Conservation (phyloP, 2,329 filamentous ascomycete species). For the Colletotrichum navitas region DNA sequence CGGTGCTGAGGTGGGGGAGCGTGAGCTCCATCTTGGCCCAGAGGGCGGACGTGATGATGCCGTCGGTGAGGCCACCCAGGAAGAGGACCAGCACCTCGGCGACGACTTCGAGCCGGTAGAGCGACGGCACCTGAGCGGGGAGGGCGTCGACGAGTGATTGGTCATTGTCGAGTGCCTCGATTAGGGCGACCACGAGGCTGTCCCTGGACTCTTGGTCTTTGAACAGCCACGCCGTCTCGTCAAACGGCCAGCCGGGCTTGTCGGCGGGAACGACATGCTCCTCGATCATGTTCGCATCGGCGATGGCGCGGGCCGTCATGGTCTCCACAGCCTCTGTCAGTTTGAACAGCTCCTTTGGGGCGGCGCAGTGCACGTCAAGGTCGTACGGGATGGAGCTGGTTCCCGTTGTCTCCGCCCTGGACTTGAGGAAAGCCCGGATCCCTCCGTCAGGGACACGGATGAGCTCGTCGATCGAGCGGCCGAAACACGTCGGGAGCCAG, state of each 20-base stretch:
- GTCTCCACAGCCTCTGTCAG: constrained; percentile 83
- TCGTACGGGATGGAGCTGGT: constrained; percentile 66
- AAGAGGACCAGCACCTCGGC: constrained; percentile 81
- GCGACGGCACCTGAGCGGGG: constrained; percentile 70
- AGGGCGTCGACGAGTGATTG: constrained; percentile 71
- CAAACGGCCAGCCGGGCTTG: constrained; percentile 71
- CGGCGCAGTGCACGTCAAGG: constrained; percentile 77
- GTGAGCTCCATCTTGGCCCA: constrained; percentile 78
- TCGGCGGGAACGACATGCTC: constrained; percentile 64
- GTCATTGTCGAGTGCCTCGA: constrained; percentile 82
- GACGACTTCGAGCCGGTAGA: constrained; percentile 80
- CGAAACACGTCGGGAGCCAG: constrained; percentile 88
- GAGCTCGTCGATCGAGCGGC: constrained; percentile 88
- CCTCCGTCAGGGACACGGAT: constrained; percentile 88
- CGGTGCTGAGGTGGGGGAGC: constrained; percentile 58
- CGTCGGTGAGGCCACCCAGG: constrained; percentile 80
- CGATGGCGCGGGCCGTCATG: constrained; percentile 67
- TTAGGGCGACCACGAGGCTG: constrained; percentile 53
- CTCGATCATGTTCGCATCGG: constrained; percentile 73
- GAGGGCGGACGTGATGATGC: constrained; percentile 77
- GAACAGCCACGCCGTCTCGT: constrained; percentile 52
- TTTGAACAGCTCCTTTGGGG: constrained; percentile 89
- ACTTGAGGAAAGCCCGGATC: constrained; percentile 67
- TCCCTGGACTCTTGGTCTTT: constrained; percentile 47
- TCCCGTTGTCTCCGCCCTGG: constrained; percentile 49